These are phyloP conservation scores for Geotrichum reessii DNA, from an alignment of 1,139 yeast species.

Conservation along the genomic window DNA sequence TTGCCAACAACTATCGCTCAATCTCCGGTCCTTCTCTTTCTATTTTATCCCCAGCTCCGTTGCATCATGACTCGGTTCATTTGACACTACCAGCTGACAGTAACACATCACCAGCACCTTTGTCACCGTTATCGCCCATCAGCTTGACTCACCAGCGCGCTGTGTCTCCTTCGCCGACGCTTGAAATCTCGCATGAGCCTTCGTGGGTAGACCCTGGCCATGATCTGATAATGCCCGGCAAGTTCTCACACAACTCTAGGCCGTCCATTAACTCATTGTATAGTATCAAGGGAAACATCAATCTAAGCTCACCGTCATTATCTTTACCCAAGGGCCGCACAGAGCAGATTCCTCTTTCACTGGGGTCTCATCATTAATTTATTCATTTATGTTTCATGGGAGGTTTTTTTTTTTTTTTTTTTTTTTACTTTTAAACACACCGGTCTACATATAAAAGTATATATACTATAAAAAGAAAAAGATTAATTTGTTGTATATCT, in stretches of 20 bases:
- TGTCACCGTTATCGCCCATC: background rate
- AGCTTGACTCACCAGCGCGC: background rate
- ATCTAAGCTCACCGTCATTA: slow-evolving; percentile 18
- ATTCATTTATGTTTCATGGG: background rate
- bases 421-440: background rate
- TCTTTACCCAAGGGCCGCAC: slow-evolving; percentile 24
- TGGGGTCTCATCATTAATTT: slow-evolving; percentile 16
- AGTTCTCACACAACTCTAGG: background rate
- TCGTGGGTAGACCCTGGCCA: slow-evolving; percentile 28
- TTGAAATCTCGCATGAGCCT: slow-evolving; percentile 30
- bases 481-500: background rate
- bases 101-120: background rate
- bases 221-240: background rate
- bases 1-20: slow-evolving; percentile 15
- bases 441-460: background rate
- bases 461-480: too few species aligned
- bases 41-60: background rate
- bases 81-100: background rate
- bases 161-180: slow-evolving; percentile 26
- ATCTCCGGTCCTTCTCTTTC: background rate
- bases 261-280: slow-evolving; percentile 1
- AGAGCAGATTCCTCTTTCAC: slow-evolving; percentile 25
- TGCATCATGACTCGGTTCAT: background rate
- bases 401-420: background rate
- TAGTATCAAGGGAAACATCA: slow-evolving; percentile 3